Evolutionary conservation across 2,329 filamentous ascomycete genomes (phyloP).

Genomic region (Zymoseptoria passerinii): DNA sequence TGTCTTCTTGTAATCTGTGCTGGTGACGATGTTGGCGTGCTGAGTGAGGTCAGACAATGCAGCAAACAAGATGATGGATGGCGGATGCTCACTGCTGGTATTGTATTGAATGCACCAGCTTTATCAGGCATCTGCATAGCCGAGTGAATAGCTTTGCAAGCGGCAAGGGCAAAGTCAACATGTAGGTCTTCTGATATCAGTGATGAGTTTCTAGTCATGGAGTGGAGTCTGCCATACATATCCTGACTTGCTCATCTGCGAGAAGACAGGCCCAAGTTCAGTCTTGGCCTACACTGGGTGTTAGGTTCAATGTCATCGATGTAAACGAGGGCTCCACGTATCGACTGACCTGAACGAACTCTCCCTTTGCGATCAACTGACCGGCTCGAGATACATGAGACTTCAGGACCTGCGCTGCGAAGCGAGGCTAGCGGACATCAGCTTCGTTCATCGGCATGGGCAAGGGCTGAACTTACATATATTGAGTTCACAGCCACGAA

Average conservation of each 20-base stretch:
- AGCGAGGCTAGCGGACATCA: conserved; percentile 3
- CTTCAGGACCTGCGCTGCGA: conserved; percentile 9
- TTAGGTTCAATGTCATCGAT: neutral
- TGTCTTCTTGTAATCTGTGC: conserved; percentile 26
- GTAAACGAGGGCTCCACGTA: neutral
- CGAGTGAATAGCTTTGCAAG: conserved; percentile 21
- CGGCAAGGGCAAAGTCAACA: conserved; percentile 14
- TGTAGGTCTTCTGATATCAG: conserved; percentile 7
- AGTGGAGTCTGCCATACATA: conserved; percentile 30
- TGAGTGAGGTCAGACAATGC: neutral
- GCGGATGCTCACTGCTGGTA: conserved; percentile 6
- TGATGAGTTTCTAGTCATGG: neutral
- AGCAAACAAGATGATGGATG: neutral
- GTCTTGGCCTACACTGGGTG: neutral
- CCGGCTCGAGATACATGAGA: conserved; percentile 3
- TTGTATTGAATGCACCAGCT: conserved; percentile 26
- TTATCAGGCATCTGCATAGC: conserved; percentile 39
- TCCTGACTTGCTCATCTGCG: conserved; percentile 42
- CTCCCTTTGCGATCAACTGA: conserved; percentile 4
- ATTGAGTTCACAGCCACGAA: conserved; percentile 48
- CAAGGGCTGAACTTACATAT: conserved; percentile 36
- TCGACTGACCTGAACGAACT: neutral
- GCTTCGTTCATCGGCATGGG: neutral
- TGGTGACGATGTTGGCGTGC: neutral
- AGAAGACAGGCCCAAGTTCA: conserved; percentile 31